Conservation (phyloP, 306 rosid species). For the Citrullus mucosospermus region DNA sequence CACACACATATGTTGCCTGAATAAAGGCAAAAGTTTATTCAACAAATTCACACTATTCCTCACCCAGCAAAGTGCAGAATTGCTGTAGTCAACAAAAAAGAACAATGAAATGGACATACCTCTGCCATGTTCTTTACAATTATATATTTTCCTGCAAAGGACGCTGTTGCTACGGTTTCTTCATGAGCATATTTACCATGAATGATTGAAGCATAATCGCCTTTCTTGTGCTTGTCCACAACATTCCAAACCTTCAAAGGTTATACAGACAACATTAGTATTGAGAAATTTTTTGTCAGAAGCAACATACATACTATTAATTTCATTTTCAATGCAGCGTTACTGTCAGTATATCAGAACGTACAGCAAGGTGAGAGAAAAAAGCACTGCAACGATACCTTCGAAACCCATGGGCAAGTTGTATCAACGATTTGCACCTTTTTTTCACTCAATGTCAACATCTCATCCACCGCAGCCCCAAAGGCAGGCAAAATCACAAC, state of each 20-base stretch:
- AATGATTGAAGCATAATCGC: slow-evolving; percentile 79
- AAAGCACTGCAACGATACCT: slow-evolving; percentile 27
- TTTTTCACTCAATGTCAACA: slow-evolving; percentile 68
- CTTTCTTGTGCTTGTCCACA: slow-evolving; percentile 91
- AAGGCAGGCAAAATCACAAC: slow-evolving; percentile 97
- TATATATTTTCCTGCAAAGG: slow-evolving; percentile 83
- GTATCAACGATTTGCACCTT: slow-evolving; percentile 90
- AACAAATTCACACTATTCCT: background rate
- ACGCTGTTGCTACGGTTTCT: slow-evolving; percentile 93
- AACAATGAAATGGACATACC: slow-evolving; percentile 27
- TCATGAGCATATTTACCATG: slow-evolving; percentile 91
- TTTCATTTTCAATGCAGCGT: background rate
- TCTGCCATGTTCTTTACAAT: slow-evolving; percentile 80
- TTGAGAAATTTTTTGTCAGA: background rate
- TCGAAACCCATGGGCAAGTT: slow-evolving; percentile 97
- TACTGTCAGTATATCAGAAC: background rate
- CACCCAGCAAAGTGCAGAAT: background rate
- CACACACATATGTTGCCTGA: slow-evolving; percentile 88
- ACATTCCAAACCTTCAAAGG: slow-evolving; percentile 72
- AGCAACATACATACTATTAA: background rate
- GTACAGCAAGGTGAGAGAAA: background rate
- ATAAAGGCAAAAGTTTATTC: slow-evolving; percentile 6
- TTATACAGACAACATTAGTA: slow-evolving; percentile 18
- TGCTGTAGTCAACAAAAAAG: background rate
- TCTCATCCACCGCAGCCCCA: slow-evolving; percentile 95